Evolutionary conservation across 2,329 filamentous ascomycete genomes (phyloP), one percentile per base, ranked within the genome.

Genomic region (Claviceps pusilla): DNA sequence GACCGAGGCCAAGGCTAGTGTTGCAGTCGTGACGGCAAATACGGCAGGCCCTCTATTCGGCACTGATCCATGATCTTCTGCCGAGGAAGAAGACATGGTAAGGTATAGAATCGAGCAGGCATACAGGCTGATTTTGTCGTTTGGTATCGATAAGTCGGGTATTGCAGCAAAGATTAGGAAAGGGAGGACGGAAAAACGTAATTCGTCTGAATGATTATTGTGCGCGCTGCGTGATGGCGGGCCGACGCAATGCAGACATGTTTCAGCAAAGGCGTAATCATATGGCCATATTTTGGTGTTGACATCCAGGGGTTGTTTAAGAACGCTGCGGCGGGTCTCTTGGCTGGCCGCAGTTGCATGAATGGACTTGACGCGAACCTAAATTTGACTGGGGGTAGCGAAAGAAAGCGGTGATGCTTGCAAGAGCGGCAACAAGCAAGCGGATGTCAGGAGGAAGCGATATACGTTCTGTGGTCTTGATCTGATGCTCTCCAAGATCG

Each of bases 1-100:
- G 54, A 86, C 63, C 43, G 84, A 84, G 52, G 87, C 82, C 52
- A 90, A 67, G 28, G 77, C 76, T 57, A 90, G 76, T 52, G 85
- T 87, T 24, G 77, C 72, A 7, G 79, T 77, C n/a, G 84, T 85
- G 58, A 89, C 84, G 60, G 79, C 78, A 62, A 89, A 80, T 52
- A 88, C 84, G 42, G 75, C 71, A 54, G 77, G 76, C 28, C 79
- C 78, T 43, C 79, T 76, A 65, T 80, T 71, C 47, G 72, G 70
- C 50, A 73, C 60, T n/a, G 43, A 4, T 4, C 29, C 55, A 55
- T 51, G 11, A 41, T 49, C 55, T 41, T 47, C 53, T 49, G 39
- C 48, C 48, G 43, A 46, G 28, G 48, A 24, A 45, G 56, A 58
- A 52, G 52, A 56, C 57, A 59, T 58, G 52, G 45, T 28, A 42